Evolutionary conservation across 1,139 yeast genomes (phyloP).

Genomic region (Magnusiomyces fungicola): DNA sequence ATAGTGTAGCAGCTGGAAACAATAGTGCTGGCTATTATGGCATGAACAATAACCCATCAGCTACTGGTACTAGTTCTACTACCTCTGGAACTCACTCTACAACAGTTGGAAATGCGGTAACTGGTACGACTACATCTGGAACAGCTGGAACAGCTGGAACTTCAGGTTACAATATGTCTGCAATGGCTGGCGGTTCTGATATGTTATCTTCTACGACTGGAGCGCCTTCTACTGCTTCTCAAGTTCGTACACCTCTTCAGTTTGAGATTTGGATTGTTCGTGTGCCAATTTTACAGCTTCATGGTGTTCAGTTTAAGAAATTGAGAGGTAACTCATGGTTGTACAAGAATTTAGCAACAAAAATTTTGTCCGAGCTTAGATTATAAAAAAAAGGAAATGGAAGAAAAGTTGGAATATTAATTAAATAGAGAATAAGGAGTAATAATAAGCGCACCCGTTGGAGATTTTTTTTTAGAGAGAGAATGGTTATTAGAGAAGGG

Average conservation of each 20-base stretch:
- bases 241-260: conserved; percentile 50
- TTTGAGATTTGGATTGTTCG: conserved; percentile 91
- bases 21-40: conserved; percentile 50
- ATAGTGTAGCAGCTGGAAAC: conserved; percentile 25
- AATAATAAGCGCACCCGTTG: not conserved
- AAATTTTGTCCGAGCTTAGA: conserved; percentile 70
- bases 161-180: conserved; percentile 6
- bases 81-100: not conserved
- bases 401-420: not conserved
- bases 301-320: conserved; percentile 93
- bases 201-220: conserved; percentile 8
- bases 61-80: not conserved
- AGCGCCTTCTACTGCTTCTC: not conserved
- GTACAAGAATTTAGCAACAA: conserved; percentile 88
- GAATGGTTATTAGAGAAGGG: too few relatives aligned
- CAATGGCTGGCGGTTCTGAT: conserved; percentile 12
- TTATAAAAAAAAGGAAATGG: conserved; percentile 29
- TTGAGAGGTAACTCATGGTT: conserved; percentile 93
- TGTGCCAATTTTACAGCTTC: conserved; percentile 82
- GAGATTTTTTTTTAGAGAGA: too few relatives aligned
- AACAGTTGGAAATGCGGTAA: not conserved
- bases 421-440: not conserved
- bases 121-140: not conserved
- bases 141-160: not conserved
- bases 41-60: conserved; percentile 38